A percentile compares a stretch with the other conserved stretches of the same genome.
Conservation (phyloP, 306 rosid species). For the Vicia faba region DNA sequence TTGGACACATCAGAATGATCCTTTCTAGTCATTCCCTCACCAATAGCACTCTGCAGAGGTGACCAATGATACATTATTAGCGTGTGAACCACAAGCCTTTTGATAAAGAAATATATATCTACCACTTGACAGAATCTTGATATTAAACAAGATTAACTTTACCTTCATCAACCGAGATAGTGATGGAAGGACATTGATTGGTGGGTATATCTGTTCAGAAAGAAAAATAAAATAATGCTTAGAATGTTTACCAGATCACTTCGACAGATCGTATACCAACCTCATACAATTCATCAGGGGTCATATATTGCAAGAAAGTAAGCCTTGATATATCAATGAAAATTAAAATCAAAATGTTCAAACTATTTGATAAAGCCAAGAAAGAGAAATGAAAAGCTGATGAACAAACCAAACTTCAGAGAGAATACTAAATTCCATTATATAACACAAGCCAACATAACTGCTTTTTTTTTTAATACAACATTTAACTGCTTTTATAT, state of each 20-base stretch:
- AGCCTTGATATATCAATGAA: slow-evolving; percentile 17
- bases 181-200: slow-evolving; percentile 97
- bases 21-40: slow-evolving; percentile 99
- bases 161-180: slow-evolving; percentile 99
- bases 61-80: slow-evolving; percentile 34
- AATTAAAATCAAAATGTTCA: slow-evolving; percentile 21
- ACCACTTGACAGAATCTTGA: slow-evolving; percentile 30
- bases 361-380: slow-evolving; percentile 18
- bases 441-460: slow-evolving; percentile 20
- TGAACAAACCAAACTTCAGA: slow-evolving; percentile 10
- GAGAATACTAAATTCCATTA: slow-evolving; percentile 6
- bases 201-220: slow-evolving; percentile 83
- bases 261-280: slow-evolving; percentile 7
- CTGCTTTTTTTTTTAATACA: no score
- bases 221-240: background rate
- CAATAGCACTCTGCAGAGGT: slow-evolving; percentile 92
- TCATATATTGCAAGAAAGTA: slow-evolving; percentile 4
- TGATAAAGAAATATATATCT: slow-evolving; percentile 19
- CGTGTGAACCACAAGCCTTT: slow-evolving; percentile 11
- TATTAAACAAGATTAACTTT: slow-evolving; percentile 36
- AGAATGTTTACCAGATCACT: slow-evolving; percentile 28
- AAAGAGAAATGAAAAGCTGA: slow-evolving; percentile 10
- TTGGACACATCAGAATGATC: slow-evolving; percentile 99
- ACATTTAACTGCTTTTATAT: slow-evolving; percentile 16
- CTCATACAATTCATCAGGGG: slow-evolving; percentile 9